A percentile compares a stretch with the other conserved stretches of the same genome.
These are phyloP conservation scores for Larix kaempferi DNA, from an alignment of 75 land plant genomes.

Conservation along the genomic window DNA sequence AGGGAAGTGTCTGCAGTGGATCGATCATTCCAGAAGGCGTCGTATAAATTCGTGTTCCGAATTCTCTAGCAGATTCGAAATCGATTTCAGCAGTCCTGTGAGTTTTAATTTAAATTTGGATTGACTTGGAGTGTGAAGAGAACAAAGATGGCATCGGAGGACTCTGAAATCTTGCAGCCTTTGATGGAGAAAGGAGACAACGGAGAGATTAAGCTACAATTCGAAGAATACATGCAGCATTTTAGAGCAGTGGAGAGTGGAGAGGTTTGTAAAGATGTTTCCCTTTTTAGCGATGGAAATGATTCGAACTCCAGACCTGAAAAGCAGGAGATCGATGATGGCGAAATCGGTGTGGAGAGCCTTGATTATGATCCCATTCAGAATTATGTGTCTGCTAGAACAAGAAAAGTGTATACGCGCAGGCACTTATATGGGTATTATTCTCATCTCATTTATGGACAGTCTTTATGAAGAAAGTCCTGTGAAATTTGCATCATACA, in stretches of 20 bases:
- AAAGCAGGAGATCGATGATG: background rate
- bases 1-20: no score
- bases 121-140: background rate
- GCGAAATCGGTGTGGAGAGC: conserved; percentile 33
- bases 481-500: background rate
- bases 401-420: conserved; percentile 4
- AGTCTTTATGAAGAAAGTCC: background rate
- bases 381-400: conserved; percentile 20
- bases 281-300: background rate
- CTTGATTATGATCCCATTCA: conserved; percentile 31
- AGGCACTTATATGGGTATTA: conserved; percentile 14
- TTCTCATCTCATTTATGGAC: no score
- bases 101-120: no score
- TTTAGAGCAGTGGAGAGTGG: background rate
- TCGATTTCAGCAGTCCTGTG: no score
- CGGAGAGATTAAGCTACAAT: background rate
- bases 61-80: no score
- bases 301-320: background rate
- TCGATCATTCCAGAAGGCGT: background rate
- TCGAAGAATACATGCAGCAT: background rate
- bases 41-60: background rate
- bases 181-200: background rate
- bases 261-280: background rate
- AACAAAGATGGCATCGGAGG: background rate
- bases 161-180: conserved; percentile 3